These are phyloP conservation scores for Astragalus glycyphyllos DNA, from an alignment of 306 rosid species.

Conservation along the genomic window DNA sequence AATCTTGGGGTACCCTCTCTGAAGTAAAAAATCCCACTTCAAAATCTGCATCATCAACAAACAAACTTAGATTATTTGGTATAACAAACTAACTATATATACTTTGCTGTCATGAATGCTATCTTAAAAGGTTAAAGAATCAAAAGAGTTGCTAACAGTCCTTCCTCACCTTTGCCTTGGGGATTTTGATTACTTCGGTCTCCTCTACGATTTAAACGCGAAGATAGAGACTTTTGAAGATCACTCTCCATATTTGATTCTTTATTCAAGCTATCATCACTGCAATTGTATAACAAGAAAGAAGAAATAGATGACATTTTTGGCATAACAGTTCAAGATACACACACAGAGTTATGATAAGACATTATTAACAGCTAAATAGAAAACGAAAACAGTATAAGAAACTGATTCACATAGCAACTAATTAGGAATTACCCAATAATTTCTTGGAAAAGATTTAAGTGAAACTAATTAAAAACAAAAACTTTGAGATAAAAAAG, in stretches of 20 bases:
- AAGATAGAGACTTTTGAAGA: slow-evolving; percentile 49
- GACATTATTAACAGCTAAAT: slow-evolving; percentile 22
- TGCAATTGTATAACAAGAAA: slow-evolving; percentile 30
- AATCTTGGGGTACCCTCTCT: slow-evolving; percentile 68
- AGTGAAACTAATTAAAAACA: slow-evolving; percentile 30
- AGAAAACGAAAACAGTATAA: slow-evolving; percentile 3
- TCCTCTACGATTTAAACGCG: slow-evolving; percentile 54
- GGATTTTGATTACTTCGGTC: slow-evolving; percentile 49
- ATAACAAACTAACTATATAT: slow-evolving; percentile 11
- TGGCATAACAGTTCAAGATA: not conserved
- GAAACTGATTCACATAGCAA: slow-evolving; percentile 32
- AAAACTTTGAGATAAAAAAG: slow-evolving; percentile 27
- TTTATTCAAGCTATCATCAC: slow-evolving; percentile 47
- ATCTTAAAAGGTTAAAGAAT: slow-evolving; percentile 22
- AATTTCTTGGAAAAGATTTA: slow-evolving; percentile 1
- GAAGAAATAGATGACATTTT: not conserved
- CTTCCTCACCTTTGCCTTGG: slow-evolving; percentile 42
- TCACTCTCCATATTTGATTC: slow-evolving; percentile 51
- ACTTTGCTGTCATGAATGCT: slow-evolving; percentile 8
- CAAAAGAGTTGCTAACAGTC: slow-evolving; percentile 19
- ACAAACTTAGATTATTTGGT: slow-evolving; percentile 25
- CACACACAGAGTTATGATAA: not conserved
- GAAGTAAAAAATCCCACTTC: slow-evolving; percentile 59
- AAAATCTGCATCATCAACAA: slow-evolving; percentile 63
- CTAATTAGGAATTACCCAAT: slow-evolving; percentile 24